Conservation (phyloP, 441 rosid genomes). For the Arabidopsis hybrid region DNA sequence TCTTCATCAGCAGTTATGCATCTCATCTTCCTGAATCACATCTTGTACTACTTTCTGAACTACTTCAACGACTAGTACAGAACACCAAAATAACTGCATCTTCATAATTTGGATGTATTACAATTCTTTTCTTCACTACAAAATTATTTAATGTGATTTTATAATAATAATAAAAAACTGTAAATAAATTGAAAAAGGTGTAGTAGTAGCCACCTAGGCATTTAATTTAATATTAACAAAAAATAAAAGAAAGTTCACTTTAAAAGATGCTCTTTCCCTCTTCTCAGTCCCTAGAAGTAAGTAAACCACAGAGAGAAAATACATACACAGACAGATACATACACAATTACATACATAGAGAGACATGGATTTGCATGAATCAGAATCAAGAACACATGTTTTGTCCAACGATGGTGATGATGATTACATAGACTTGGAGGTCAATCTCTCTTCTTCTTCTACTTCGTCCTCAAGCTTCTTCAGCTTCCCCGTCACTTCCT, state of each 20-base stretch:
- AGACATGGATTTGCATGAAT: constrained; percentile 43
- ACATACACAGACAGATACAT: constrained; percentile 18
- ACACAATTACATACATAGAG: constrained; percentile 13
- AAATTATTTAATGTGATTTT: neutral
- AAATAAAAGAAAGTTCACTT: constrained; percentile 47
- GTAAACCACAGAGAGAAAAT: constrained; percentile 35
- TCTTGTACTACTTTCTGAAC: too few relatives aligned
- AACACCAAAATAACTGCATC: too few relatives aligned
- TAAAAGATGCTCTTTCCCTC: constrained; percentile 66
- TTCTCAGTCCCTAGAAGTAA: constrained; percentile 45
- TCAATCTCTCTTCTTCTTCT: constrained; percentile 56
- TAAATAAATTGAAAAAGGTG: neutral
- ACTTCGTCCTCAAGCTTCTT: constrained; percentile 50
- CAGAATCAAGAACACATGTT: constrained; percentile 35
- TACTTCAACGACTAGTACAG: too few relatives aligned
- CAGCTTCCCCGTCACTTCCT: constrained; percentile 49
- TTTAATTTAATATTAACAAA: neutral
- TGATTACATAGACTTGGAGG: constrained; percentile 82
- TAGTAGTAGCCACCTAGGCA: constrained; percentile 29
- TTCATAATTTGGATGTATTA: constrained; percentile 27
- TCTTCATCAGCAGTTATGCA: too few relatives aligned
- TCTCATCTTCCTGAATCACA: too few relatives aligned
- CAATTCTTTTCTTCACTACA: constrained; percentile 22
- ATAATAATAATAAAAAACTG: neutral
- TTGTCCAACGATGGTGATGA: constrained; percentile 54